Evolutionary conservation across 805 yeast genomes (phyloP).

Genomic region (Hyphopichia homilentoma): DNA sequence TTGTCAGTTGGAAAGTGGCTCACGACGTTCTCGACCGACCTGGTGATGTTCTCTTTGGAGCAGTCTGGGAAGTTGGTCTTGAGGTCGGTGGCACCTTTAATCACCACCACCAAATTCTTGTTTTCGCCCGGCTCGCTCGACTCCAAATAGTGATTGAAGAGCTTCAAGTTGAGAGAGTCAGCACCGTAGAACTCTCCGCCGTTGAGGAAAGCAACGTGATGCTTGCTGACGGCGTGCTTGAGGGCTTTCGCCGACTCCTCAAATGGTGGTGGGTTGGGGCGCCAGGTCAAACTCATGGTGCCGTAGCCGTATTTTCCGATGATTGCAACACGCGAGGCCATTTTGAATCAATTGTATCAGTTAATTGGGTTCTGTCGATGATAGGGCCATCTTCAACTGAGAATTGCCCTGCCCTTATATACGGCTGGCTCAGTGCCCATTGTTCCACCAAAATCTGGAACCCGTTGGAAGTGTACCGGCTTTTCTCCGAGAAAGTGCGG

Average conservation of each 20-base stretch:
- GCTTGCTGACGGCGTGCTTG: constrained; percentile 34
- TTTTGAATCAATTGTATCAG: neutral
- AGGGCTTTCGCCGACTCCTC: constrained; percentile 53
- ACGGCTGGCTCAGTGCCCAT: too few relatives aligned
- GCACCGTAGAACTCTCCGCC: constrained; percentile 79
- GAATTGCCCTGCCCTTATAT: too few relatives aligned
- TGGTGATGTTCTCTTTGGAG: constrained; percentile 42
- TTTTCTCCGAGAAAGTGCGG: neutral
- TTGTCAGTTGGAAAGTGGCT: constrained; percentile 24
- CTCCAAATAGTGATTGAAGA: constrained; percentile 53
- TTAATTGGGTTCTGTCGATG: neutral
- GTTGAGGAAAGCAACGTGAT: constrained; percentile 55
- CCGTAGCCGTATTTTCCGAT: constrained; percentile 54
- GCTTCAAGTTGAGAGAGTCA: constrained; percentile 48
- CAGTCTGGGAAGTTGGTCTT: constrained; percentile 45
- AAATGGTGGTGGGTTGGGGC: constrained; percentile 50
- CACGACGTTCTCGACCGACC: constrained; percentile 44
- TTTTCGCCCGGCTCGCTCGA: constrained; percentile 49
- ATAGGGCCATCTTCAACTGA: neutral
- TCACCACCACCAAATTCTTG: constrained; percentile 52
- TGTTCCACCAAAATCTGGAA: neutral
- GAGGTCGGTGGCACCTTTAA: constrained; percentile 66
- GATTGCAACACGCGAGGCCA: neutral
- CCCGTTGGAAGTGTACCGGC: neutral
- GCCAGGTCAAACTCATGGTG: constrained; percentile 79